Base-by-base conservation (phyloP, 768 basidiomycete species). In the Omphalotus guepiniiformis region DNA sequence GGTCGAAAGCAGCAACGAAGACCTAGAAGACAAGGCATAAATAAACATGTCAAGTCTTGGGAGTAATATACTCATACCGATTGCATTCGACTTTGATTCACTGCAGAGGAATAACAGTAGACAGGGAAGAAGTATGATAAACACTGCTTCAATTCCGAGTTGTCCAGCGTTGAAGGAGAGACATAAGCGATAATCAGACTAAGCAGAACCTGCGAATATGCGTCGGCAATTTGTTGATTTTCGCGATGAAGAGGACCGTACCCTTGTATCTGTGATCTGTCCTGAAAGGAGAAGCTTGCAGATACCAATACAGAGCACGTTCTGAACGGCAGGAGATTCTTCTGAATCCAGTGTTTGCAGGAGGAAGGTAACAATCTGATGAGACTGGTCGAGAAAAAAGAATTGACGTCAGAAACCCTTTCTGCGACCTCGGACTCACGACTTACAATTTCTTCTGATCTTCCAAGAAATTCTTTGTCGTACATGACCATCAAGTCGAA, bases 91-190 rank as follows among this genome's bases (percentile, higher is more conserved):
- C 56, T 75, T 66, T 97, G 93, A 59, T 97, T 95, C 15, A 60
- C 64, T 5, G 82, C 64, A 0, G 89, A 85, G 0, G 93, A 91
- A 63, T 89, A 96, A 60, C 91, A 90, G 61, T 90, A 97, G 0
- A 93, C 84, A 0, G 93, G 92, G 70, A 99, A 88, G 74, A 98
- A 97, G 63, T 96, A 97, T 4, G 91, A 83, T 12, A 99, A 71
- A 59, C 93, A 97, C 64, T 98, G 95, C 36, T 92, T 76, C 15
- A 97, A 72, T 53, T 89, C 81, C 53, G 88, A 84, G 59, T 96
- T 97, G 21, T 83, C 78, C 8, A 71, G 76, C 0, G 94, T 96
- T 37, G 85, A 81, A 1, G 93, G 90, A 0, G 91, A 90, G 47
- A 97, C 78, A 62, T 93, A 99, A 16, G 83, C 74, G 16, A 76